Percentiles rank a stretch among this genome's conserved stretches.
Conservation (phyloP, 2,329 filamentous ascomycete genomes). For the Monosporascus sp. region DNA sequence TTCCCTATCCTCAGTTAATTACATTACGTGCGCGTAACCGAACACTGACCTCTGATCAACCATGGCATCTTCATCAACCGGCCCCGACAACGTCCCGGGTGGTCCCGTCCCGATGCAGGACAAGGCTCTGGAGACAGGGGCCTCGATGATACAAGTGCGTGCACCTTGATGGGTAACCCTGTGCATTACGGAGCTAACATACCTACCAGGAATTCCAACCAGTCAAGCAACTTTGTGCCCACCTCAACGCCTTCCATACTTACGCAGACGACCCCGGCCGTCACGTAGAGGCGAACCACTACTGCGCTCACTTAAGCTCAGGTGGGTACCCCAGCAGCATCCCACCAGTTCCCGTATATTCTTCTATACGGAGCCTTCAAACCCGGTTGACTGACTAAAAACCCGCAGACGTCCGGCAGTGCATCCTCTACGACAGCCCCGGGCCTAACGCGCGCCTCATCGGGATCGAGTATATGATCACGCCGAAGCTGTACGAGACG, state of each 20-base stretch:
- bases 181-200: not conserved
- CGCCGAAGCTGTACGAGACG: slow-evolving; percentile 59
- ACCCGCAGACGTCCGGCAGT: slow-evolving; percentile 66
- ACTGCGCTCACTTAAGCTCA: slow-evolving; percentile 71
- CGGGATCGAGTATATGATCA: slow-evolving; percentile 86
- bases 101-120: slow-evolving; percentile 49
- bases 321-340: slow-evolving; percentile 24
- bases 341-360: too few species aligned
- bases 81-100: slow-evolving; percentile 34
- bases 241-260: slow-evolving; percentile 81
- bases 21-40: not conserved
- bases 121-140: slow-evolving; percentile 55
- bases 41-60: not conserved
- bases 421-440: slow-evolving; percentile 74
- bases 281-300: slow-evolving; percentile 75
- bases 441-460: slow-evolving; percentile 65
- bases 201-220: slow-evolving; percentile 57
- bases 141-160: slow-evolving; percentile 48
- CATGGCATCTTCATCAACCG: slow-evolving; percentile 8
- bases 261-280: slow-evolving; percentile 69
- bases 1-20: too few species aligned
- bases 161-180: too few species aligned
- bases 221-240: slow-evolving; percentile 69
- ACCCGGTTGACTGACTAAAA: too few species aligned
- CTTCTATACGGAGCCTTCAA: too few species aligned